Conservation (phyloP, 371 early-diverging fungal species). For the Mucor plumbeus region DNA sequence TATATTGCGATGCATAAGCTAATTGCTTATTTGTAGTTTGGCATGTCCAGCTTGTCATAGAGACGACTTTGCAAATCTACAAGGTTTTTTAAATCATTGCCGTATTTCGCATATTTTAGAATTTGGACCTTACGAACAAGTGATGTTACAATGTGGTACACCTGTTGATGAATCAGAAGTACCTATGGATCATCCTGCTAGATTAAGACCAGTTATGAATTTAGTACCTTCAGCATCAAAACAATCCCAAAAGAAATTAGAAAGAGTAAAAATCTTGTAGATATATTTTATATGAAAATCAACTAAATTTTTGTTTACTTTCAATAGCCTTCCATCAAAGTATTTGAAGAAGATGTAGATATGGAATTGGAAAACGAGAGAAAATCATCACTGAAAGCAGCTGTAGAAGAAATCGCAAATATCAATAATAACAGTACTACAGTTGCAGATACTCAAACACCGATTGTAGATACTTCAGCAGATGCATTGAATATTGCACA, state of each 20-base stretch:
- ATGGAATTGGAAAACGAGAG: conserved; percentile 48
- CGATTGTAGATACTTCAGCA: background rate
- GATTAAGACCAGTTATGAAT: conserved; percentile 42
- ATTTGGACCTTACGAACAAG: conserved; percentile 74
- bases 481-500: background rate
- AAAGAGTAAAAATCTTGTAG: conserved; percentile 29
- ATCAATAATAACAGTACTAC: background rate
- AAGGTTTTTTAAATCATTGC: conserved; percentile 85
- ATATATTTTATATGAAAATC: background rate
- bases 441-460: background rate
- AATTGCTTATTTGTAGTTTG: conserved; percentile 35
- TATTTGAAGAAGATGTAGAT: conserved; percentile 75
- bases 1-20: background rate
- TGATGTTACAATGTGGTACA: conserved; percentile 70
- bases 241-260: conserved; percentile 31
- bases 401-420: background rate
- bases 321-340: conserved; percentile 69
- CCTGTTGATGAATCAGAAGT: conserved; percentile 71
- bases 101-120: conserved; percentile 71
- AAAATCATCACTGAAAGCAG: conserved; percentile 3
- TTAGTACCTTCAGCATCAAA: conserved; percentile 13
- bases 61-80: conserved; percentile 73
- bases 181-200: conserved; percentile 61
- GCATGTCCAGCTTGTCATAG: conserved; percentile 64
- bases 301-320: background rate